Conservation (phyloP, 2,329 filamentous ascomycete species). For the Helotiales sp. region DNA sequence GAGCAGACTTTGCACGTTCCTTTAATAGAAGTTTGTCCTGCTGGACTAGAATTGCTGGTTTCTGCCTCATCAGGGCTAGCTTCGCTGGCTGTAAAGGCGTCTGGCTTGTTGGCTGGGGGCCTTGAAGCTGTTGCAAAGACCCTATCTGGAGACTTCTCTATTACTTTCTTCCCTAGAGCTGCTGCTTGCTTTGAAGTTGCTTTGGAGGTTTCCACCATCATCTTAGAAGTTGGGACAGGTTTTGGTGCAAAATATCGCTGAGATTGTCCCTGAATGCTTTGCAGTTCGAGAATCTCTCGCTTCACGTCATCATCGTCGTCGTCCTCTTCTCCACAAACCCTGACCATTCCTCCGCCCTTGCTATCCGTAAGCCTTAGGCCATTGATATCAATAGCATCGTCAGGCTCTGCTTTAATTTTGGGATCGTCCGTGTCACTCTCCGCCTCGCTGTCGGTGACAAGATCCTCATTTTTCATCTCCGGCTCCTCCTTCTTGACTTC, state of each 20-base stretch:
- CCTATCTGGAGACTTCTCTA: neutral
- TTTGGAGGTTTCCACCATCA: neutral
- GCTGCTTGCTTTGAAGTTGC: neutral
- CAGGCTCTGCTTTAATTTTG: constrained; percentile 42
- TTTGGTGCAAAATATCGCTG: constrained; percentile 12
- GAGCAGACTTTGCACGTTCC: constrained; percentile 65
- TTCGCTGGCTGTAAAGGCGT: neutral
- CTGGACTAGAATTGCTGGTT: neutral
- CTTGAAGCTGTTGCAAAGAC: neutral
- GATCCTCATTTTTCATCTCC: constrained; percentile 38
- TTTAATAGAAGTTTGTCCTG: neutral
- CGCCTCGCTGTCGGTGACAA: constrained; percentile 45
- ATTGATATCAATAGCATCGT: constrained; percentile 63
- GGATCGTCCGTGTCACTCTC: constrained; percentile 48
- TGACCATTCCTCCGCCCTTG: constrained; percentile 67
- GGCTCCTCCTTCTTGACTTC: constrained; percentile 43
- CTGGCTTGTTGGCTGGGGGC: neutral
- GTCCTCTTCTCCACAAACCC: constrained; percentile 72
- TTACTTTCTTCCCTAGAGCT: neutral
- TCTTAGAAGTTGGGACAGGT: neutral
- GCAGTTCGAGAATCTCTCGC: constrained; percentile 68
- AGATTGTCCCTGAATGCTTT: constrained; percentile 39
- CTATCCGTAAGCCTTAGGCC: constrained; percentile 64
- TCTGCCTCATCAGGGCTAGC: neutral
- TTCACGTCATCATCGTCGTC: constrained; percentile 57